Conservation (phyloP, 1,284 basidiomycete species). For the Bjerkandera adusta region DNA sequence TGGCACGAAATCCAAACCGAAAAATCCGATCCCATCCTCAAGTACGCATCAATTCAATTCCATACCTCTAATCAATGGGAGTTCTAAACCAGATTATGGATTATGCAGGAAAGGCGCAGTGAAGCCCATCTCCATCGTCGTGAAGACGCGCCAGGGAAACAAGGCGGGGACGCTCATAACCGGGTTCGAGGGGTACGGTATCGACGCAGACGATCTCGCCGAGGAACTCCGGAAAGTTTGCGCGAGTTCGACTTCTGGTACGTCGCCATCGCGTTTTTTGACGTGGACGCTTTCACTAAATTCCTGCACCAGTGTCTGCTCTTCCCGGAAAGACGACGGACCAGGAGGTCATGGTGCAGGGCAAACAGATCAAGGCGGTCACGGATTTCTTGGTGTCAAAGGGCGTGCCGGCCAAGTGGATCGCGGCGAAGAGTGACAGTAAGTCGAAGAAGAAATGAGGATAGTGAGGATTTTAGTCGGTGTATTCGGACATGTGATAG, state of each 20-base stretch:
- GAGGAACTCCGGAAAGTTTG: conserved; percentile 78
- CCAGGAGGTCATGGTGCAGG: conserved; percentile 78
- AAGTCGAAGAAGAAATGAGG: conserved; percentile 40
- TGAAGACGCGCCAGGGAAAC: conserved; percentile 74
- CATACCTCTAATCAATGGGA: neutral
- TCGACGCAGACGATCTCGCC: conserved; percentile 70
- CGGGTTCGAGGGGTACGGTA: conserved; percentile 74
- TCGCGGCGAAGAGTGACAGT: conserved; percentile 49
- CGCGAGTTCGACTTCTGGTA: conserved; percentile 76
- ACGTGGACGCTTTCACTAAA: neutral
- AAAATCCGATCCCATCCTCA: conserved; percentile 50
- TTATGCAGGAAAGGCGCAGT: conserved; percentile 76
- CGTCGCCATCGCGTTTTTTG: conserved; percentile 11
- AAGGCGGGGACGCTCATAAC: conserved; percentile 77
- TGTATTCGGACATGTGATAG: too few relatives aligned
- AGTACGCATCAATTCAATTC: too few relatives aligned
- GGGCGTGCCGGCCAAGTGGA: conserved; percentile 81
- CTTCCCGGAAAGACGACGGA: conserved; percentile 50
- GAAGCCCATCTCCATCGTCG: conserved; percentile 63
- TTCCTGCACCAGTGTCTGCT: conserved; percentile 46
- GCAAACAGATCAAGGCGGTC: conserved; percentile 71
- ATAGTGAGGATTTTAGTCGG: too few relatives aligned
- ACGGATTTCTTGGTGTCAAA: conserved; percentile 61
- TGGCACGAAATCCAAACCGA: conserved; percentile 64
- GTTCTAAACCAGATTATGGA: neutral